These are phyloP conservation scores for Cyclocybe cylindracea DNA, from an alignment of 768 basidiomycete genomes.

Conservation along the genomic window DNA sequence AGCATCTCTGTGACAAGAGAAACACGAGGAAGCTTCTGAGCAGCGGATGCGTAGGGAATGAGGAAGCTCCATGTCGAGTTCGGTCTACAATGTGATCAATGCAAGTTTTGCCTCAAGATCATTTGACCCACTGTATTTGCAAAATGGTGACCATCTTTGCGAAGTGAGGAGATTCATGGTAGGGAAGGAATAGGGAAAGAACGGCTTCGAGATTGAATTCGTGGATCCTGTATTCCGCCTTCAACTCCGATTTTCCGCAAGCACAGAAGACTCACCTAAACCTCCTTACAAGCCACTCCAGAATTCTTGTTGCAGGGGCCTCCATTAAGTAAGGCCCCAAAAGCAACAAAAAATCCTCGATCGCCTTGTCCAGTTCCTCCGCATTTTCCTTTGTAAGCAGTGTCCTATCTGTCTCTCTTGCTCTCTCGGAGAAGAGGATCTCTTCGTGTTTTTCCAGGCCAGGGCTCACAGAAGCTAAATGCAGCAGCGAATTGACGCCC, in stretches of 20 bases:
- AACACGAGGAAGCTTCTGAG: constrained; percentile 70
- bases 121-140: constrained; percentile 59
- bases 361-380: constrained; percentile 57
- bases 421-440: constrained; percentile 76
- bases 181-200: constrained; percentile 85
- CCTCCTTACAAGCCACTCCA: constrained; percentile 94
- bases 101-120: background rate
- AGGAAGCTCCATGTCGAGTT: constrained; percentile 71
- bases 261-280: constrained; percentile 71
- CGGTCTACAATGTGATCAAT: constrained; percentile 38
- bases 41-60: constrained; percentile 72
- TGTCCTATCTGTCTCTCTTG: constrained; percentile 78
- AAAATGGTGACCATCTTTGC: constrained; percentile 90
- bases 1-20: constrained; percentile 80
- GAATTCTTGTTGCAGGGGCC: constrained; percentile 73
- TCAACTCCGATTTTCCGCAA: background rate
- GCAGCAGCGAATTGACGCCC: constrained; percentile 74
- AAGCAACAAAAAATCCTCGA: constrained; percentile 64
- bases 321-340: constrained; percentile 85
- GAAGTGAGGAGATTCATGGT: constrained; percentile 94
- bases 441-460: constrained; percentile 63
- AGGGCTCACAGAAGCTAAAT: constrained; percentile 65
- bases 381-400: constrained; percentile 65
- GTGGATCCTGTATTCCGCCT: constrained; percentile 61
- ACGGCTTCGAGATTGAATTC: constrained; percentile 88